Evolutionary conservation across 1,284 basidiomycete species (phyloP).

Genomic region (Boletus sp.): DNA sequence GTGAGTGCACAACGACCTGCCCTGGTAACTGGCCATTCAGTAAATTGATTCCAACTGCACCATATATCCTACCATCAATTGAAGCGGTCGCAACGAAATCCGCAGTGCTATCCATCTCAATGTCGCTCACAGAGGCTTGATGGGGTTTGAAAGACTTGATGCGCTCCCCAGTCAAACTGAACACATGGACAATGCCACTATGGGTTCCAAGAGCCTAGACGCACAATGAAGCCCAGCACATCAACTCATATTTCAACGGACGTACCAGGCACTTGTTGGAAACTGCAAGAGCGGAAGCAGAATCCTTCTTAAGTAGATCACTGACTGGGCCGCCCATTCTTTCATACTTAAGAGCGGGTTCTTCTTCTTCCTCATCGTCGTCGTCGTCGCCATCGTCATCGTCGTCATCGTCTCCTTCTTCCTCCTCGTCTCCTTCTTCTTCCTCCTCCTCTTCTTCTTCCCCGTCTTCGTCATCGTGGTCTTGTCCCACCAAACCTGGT

Average conservation of each 20-base stretch:
- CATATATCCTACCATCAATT: conserved; percentile 77
- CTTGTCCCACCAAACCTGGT: not conserved
- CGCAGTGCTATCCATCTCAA: conserved; percentile 82
- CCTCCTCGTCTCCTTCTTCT: conserved; percentile 27
- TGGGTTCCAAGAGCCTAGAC: conserved; percentile 87
- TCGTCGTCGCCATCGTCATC: conserved; percentile 37
- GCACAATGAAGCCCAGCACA: conserved; percentile 12
- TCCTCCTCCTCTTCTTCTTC: conserved; percentile 37
- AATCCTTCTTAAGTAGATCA: conserved; percentile 88
- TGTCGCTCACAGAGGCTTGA: conserved; percentile 86
- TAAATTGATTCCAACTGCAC: conserved; percentile 1
- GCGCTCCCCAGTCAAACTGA: conserved; percentile 80
- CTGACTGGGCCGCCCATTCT: conserved; percentile 75
- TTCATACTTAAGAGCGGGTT: conserved; percentile 90
- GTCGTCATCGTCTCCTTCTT: conserved; percentile 35
- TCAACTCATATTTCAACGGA: conserved; percentile 16
- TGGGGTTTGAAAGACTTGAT: conserved; percentile 94
- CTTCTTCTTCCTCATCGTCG: conserved; percentile 67
- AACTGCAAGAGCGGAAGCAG: conserved; percentile 81
- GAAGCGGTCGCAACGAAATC: conserved; percentile 95
- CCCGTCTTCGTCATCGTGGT: conserved; percentile 26
- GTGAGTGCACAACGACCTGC: conserved; percentile 87
- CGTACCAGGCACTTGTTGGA: conserved; percentile 77
- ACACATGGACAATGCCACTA: conserved; percentile 86
- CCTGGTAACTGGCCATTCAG: conserved; percentile 50